Percentiles rank a stretch among this genome's conserved stretches.
These are phyloP conservation scores for Trypanosoma cruzi DNA, from an alignment of 208 protist species.

Conservation along the genomic window DNA sequence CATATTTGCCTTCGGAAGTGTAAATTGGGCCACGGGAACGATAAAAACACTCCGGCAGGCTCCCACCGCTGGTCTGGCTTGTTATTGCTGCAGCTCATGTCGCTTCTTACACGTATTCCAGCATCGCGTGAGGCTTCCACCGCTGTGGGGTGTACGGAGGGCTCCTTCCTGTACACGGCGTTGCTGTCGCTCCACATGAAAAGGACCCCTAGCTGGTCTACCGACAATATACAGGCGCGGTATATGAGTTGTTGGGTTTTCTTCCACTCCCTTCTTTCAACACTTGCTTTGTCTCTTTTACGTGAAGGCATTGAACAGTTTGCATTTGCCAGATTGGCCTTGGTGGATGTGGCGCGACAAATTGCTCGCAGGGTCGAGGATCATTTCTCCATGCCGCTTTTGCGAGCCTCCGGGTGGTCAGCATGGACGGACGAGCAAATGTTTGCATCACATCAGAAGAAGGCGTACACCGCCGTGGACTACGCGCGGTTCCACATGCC, in stretches of 20 bases:
- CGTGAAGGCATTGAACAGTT: constrained; percentile 7
- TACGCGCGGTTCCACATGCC: constrained; percentile 52
- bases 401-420: constrained; percentile 38
- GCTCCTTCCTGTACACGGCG: constrained; percentile 9
- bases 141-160: background rate
- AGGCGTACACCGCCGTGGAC: constrained; percentile 34
- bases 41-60: background rate
- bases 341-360: constrained; percentile 35
- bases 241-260: constrained; percentile 26
- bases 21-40: background rate
- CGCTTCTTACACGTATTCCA: constrained; percentile 14
- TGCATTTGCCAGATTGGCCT: constrained; percentile 32
- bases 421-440: constrained; percentile 55
- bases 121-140: background rate
- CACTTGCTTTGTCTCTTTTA: constrained; percentile 10
- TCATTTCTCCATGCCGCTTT: constrained; percentile 29
- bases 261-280: constrained; percentile 24
- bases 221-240: constrained; percentile 13
- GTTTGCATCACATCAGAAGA: constrained; percentile 33
- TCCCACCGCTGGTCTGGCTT: constrained; percentile 3
- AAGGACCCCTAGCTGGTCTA: background rate
- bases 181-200: background rate
- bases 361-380: constrained; percentile 27
- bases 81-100: constrained; percentile 15
- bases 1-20: constrained; percentile 1